Evolutionary conservation across 192 early-diverging fungal species (phyloP), one percentile per base, ranked within the genome.

Genomic region (Umbelopsis sp.): DNA sequence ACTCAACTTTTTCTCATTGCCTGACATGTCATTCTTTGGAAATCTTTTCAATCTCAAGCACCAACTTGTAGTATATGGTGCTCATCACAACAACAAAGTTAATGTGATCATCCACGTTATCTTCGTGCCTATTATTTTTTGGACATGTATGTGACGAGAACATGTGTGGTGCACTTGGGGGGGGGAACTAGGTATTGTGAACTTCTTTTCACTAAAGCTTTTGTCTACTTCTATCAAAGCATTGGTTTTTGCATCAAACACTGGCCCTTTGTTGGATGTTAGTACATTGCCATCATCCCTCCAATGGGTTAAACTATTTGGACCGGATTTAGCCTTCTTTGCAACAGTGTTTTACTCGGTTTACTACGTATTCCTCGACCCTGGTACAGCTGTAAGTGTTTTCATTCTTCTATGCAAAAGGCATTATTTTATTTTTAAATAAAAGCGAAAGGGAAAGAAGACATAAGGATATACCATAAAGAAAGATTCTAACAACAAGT

Each of bases 121-220:
- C 3, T 98, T 91, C 78, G 95, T 99, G 32, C 97, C 97, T 6
- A 87, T 89, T 56, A 94, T 98, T 74, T 81, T 95, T 44, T 97
- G 93, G 92, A 88, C 92, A 34, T 68, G 77, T 78, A 68, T 21
- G 7, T 32, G 24, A 22, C 32, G 2, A 1, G 52, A 4, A 26
- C n/a, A n/a, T n/a, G n/a, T n/a, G n/a, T n/a, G n/a, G n/a, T n/a
- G 52, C 24, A 3, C 3, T 54, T 54, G 21, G 22, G 6, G 22
- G n/a, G 12, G 52, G 24, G n/a, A 7, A 54, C 25, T 54, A 5
- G n/a, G n/a, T n/a, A n/a, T n/a, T n/a, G n/a, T n/a, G 36, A 41
- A 11, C 38, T 41, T 41, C 47, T 49, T 49, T 21, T 9, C n/a
- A 49, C 24, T 29, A 5, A 56, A 31, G 21, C 53, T 56, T 56